Conservation (phyloP, 345 rosid species). For the Linum usitatissimum region DNA sequence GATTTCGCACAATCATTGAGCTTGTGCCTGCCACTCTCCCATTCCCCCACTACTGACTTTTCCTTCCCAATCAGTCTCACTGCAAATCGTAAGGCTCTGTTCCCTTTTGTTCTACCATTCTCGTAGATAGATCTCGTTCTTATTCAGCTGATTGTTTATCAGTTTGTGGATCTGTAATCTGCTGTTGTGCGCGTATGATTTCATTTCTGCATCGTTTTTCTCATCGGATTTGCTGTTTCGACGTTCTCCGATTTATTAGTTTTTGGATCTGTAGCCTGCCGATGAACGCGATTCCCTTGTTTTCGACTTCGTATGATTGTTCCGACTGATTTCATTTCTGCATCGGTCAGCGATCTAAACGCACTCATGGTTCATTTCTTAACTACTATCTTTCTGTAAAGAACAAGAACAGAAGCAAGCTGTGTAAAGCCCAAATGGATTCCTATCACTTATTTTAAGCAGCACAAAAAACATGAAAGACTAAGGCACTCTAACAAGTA, state of each 20-base stretch:
- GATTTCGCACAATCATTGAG: not conserved
- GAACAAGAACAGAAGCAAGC: too few relatives aligned
- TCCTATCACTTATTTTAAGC: too few relatives aligned
- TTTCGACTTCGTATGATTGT: not conserved
- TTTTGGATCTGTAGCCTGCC: not conserved
- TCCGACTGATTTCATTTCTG: too few relatives aligned
- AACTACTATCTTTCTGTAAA: too few relatives aligned
- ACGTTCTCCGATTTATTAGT: not conserved
- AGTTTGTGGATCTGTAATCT: not conserved
- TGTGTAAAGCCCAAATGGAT: too few relatives aligned
- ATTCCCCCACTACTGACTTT: not conserved
- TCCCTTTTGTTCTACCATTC: slow-evolving; percentile 2
- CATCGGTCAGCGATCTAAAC: not conserved
- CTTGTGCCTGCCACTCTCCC: slow-evolving; percentile 33
- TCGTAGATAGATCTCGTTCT: not conserved
- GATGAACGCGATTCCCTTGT: not conserved
- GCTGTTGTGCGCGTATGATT: not conserved
- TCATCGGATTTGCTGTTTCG: not conserved
- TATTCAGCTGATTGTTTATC: not conserved
- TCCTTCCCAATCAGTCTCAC: not conserved
- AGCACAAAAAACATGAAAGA: too few relatives aligned
- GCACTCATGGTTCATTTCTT: too few relatives aligned
- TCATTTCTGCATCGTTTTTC: too few relatives aligned
- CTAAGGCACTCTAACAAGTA: not conserved
- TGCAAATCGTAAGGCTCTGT: slow-evolving; percentile 8